Evolutionary conservation across 768 basidiomycete species (phyloP).

Genomic region (Porphyrellus cyaneotinctus): DNA sequence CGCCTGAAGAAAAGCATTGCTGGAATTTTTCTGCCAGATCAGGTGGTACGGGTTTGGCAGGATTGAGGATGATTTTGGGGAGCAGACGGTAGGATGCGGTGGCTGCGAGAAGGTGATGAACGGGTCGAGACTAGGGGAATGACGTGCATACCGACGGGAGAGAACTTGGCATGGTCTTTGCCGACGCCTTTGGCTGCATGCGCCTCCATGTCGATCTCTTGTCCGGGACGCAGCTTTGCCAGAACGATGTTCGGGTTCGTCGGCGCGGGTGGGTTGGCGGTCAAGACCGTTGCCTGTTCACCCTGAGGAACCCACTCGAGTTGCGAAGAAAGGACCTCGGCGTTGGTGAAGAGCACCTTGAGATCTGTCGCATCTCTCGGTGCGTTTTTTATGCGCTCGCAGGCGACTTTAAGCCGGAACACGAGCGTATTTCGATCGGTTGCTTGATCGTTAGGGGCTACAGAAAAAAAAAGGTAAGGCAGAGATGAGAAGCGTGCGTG

Average conservation of each 20-base stretch:
- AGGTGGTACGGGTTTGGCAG: conserved; percentile 70
- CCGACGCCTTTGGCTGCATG: conserved; percentile 93
- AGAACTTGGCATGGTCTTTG: conserved; percentile 95
- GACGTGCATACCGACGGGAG: conserved; percentile 72
- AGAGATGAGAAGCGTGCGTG: not conserved
- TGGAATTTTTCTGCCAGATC: conserved; percentile 79
- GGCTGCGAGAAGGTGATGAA: conserved; percentile 42
- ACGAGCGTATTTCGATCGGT: conserved; percentile 92
- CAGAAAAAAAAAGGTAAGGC: not conserved
- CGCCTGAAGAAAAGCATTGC: conserved; percentile 82
- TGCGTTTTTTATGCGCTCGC: conserved; percentile 56
- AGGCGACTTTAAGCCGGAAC: conserved; percentile 68
- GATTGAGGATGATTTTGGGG: conserved; percentile 71
- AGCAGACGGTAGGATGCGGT: conserved; percentile 94
- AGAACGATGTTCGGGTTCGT: conserved; percentile 83
- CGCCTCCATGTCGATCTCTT: conserved; percentile 76
- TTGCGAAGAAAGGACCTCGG: conserved; percentile 63
- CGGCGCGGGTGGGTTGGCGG: conserved; percentile 50
- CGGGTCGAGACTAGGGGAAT: not conserved
- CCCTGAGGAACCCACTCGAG: conserved; percentile 80
- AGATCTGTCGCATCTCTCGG: conserved; percentile 53
- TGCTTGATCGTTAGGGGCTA: conserved; percentile 50
- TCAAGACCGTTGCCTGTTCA: conserved; percentile 65
- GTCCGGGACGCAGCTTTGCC: conserved; percentile 89
- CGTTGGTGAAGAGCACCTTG: conserved; percentile 64